A percentile compares a stretch with the other conserved stretches of the same genome.
These are phyloP conservation scores for Sorghum bicolor DNA, from an alignment of 176 grass and related monocot species.

Conservation along the genomic window Sorghum_bicolor_NCBIv3 NC_012873.2:65179001-65179500, in stretches of 20 bases:
- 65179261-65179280: conserved; percentile 87
- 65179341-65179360: conserved; percentile 7
- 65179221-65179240: conserved; percentile 80
- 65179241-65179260: conserved; percentile 73
- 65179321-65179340: conserved; percentile 42
- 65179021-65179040: not conserved
- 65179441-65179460: not conserved
- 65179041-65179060: conserved; percentile 2
- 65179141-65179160: conserved; percentile 61
- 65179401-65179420: not conserved
- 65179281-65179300: conserved; percentile 82
- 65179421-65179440: not conserved
- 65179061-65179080: not conserved
- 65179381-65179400: conserved; percentile 6
- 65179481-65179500: conserved; percentile 98
- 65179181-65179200: conserved; percentile 70
- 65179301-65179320: conserved; percentile 60
- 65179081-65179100: conserved; percentile 20
- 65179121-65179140: conserved; percentile 51
- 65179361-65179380: not conserved
- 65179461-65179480: conserved; percentile 79
- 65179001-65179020: not conserved
- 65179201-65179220: conserved; percentile 64
- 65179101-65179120: conserved; percentile 71
- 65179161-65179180: conserved; percentile 60